phyloP scores from a whole-genome alignment of 352 stramenopile genomes.

The Globisporangium perplexum region DNA sequence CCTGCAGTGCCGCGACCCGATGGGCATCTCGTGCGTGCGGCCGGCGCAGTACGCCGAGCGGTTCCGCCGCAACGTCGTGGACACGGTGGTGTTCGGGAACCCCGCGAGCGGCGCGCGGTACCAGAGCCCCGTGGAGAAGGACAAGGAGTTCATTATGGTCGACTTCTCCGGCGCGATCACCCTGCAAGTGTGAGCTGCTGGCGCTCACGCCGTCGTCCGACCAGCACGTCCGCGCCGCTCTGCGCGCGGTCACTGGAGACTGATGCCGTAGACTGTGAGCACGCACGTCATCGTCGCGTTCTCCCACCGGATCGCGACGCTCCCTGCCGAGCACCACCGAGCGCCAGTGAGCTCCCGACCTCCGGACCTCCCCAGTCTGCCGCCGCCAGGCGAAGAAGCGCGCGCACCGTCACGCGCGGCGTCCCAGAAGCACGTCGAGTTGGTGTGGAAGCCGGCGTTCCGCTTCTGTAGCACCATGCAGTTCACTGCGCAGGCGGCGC shows the following conservation, averaged over 20 bases:
- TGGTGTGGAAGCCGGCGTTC: conserved; percentile 84
- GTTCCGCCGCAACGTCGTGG: conserved; percentile 81
- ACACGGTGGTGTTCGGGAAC: conserved; percentile 76
- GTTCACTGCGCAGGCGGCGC: conserved; percentile 63
- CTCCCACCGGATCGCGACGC: conserved; percentile 69
- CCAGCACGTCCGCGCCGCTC: too few species aligned
- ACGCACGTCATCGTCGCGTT: conserved; percentile 71
- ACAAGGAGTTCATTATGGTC: conserved; percentile 75
- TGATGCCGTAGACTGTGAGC: conserved; percentile 68
- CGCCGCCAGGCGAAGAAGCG: too few species aligned
- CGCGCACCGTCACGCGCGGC: conserved; percentile 72
- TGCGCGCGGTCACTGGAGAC: conserved; percentile 36
- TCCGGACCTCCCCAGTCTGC: too few species aligned
- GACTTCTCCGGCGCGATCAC: conserved; percentile 62
- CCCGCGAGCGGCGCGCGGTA: conserved; percentile 27
- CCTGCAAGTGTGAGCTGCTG: conserved; percentile 27
- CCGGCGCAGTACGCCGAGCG: conserved; percentile 76
- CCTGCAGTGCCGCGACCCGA: conserved; percentile 66
- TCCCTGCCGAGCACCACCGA: conserved; percentile 26
- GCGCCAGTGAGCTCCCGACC: too few species aligned
- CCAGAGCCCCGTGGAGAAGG: conserved; percentile 18
- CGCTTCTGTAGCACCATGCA: conserved; percentile 87
- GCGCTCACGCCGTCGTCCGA: neutral
- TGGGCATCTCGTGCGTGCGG: conserved; percentile 83
- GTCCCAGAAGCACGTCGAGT: conserved; percentile 86